Evolutionary conservation across 1,139 yeast species (phyloP).

Genomic region (Pichia sp.): DNA sequence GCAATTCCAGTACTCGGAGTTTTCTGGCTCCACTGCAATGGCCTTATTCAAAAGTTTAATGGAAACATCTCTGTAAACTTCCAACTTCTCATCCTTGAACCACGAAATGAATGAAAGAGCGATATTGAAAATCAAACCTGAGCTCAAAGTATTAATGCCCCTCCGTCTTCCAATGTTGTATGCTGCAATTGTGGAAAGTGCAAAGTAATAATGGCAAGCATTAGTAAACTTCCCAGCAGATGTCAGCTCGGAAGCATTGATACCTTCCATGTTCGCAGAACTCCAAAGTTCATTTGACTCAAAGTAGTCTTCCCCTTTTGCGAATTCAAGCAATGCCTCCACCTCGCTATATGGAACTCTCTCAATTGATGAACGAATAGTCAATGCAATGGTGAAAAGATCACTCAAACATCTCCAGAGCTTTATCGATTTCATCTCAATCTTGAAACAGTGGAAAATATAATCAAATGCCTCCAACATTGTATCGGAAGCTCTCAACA

Average conservation of each 20-base stretch:
- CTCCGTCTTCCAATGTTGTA: conserved; percentile 20
- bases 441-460: conserved; percentile 36
- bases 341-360: conserved; percentile 33
- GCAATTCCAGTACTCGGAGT: conserved; percentile 72
- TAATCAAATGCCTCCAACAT: conserved; percentile 41
- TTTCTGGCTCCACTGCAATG: conserved; percentile 61
- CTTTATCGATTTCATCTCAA: conserved; percentile 37
- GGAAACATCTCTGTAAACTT: conserved; percentile 37
- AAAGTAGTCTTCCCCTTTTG: background rate
- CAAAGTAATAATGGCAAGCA: conserved; percentile 4
- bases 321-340: background rate
- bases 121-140: conserved; percentile 60
- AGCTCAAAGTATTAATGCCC: conserved; percentile 43
- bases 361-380: conserved; percentile 34
- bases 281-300: conserved; percentile 5
- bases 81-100: conserved; percentile 29
- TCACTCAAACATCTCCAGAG: conserved; percentile 53
- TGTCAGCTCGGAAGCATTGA: conserved; percentile 1
- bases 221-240: conserved; percentile 4
- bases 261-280: too few relatives aligned
- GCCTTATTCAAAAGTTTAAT: conserved; percentile 56
- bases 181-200: conserved; percentile 13
- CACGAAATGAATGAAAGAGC: conserved; percentile 59
- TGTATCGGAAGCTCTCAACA: conserved; percentile 46
- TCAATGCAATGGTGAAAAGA: conserved; percentile 38